Evolutionary conservation across 345 rosid genomes (phyloP).

Genomic region (Cardiospermum halicacabum): DNA sequence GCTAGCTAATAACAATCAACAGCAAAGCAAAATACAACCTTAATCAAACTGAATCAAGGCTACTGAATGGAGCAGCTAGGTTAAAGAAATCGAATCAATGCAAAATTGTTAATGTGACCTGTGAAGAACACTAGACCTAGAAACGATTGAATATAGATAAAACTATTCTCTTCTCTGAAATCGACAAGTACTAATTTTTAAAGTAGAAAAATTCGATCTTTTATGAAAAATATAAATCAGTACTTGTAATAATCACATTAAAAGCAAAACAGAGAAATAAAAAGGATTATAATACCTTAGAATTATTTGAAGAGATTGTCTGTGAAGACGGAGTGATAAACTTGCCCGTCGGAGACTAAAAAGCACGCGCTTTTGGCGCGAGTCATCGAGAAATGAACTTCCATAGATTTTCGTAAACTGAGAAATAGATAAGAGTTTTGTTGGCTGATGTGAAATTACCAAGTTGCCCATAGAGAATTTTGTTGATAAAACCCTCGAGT

Average conservation of each 20-base stretch:
- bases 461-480: not conserved
- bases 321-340: not conserved
- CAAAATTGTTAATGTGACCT: not conserved
- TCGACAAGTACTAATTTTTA: not conserved
- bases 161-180: too few species aligned
- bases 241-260: not conserved
- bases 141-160: not conserved
- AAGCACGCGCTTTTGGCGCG: not conserved
- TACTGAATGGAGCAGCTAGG: not conserved
- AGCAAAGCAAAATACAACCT: not conserved
- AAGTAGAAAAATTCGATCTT: not conserved
- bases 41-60: not conserved
- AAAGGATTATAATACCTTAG: conserved; percentile 2
- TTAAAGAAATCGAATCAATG: not conserved
- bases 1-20: too few species aligned
- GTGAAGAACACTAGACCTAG: not conserved
- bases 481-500: too few species aligned
- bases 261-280: not conserved
- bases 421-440: not conserved
- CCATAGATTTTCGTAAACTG: not conserved
- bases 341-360: conserved; percentile 9
- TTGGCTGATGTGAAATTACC: not conserved
- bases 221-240: not conserved
- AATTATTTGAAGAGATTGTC: not conserved
- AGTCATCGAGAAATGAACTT: not conserved